Conservation (phyloP, 148 eudicot species). For the Heliamphora exappendiculata region DNA sequence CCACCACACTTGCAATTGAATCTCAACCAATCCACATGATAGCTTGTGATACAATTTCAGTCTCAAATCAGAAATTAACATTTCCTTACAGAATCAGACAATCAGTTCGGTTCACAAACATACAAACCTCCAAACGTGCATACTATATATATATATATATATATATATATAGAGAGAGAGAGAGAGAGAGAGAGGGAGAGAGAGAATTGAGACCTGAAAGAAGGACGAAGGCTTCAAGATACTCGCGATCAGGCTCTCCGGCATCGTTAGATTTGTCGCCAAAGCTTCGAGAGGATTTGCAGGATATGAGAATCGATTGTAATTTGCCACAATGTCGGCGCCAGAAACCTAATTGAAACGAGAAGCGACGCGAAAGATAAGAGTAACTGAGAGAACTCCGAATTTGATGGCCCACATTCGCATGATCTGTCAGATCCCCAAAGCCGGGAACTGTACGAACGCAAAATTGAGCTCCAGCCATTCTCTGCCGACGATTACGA, state of each 20-base stretch:
- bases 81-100: background rate
- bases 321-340: background rate
- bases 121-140: background rate
- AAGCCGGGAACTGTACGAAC: background rate
- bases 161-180: too few relatives aligned
- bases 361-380: background rate
- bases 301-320: slow-evolving; percentile 10
- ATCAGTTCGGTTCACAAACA: background rate
- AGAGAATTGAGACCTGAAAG: slow-evolving; percentile 36
- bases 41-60: background rate
- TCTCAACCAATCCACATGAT: background rate
- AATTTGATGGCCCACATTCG: slow-evolving; percentile 3
- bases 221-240: slow-evolving; percentile 50
- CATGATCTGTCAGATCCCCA: slow-evolving; percentile 8
- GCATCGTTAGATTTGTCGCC: slow-evolving; percentile 14
- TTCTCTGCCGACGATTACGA: slow-evolving; percentile 5
- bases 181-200: background rate
- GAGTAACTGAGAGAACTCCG: slow-evolving; percentile 9
- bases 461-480: slow-evolving; percentile 18
- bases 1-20: background rate
- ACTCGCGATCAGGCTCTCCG: slow-evolving; percentile 35
- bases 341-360: slow-evolving; percentile 3
- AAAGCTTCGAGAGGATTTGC: slow-evolving; percentile 34
- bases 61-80: background rate
- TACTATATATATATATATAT: too few relatives aligned